Percentiles rank a stretch among this genome's conserved stretches.
phyloP scores from a whole-genome alignment of 176 grass and related monocot species.

The Aegilops sharonensis region DNA sequence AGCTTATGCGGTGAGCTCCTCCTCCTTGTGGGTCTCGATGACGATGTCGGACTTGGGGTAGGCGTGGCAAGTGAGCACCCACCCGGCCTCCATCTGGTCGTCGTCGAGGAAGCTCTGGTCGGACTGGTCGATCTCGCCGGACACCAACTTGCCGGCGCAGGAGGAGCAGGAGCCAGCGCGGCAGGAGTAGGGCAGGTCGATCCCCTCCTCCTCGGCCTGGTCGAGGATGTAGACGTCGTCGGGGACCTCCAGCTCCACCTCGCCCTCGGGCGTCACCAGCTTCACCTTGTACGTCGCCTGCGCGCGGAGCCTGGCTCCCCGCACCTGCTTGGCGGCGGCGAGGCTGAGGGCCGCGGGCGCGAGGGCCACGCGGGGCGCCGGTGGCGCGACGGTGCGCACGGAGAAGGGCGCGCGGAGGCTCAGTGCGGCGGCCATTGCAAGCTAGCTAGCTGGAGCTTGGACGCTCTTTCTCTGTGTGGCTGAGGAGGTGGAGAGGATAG shows the following conservation, averaged over 20 bases:
- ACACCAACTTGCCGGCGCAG: constrained; percentile 67
- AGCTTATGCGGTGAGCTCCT: constrained; percentile 47
- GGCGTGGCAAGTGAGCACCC: constrained; percentile 80
- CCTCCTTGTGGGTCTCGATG: constrained; percentile 95
- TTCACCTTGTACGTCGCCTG: constrained; percentile 71
- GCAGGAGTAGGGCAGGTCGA: constrained; percentile 81
- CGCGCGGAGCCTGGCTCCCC: constrained; percentile 18
- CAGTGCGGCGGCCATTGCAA: constrained; percentile 40
- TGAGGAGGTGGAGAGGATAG: not conserved
- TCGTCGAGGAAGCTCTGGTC: constrained; percentile 79
- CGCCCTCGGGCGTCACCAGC: constrained; percentile 51
- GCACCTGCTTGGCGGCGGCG: constrained; percentile 4
- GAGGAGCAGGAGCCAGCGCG: constrained; percentile 70
- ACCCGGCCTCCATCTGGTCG: constrained; percentile 51
- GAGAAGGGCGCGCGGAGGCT: constrained; percentile 47
- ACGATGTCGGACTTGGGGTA: constrained; percentile 75
- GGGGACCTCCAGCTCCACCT: constrained; percentile 57
- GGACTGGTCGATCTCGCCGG: constrained; percentile 64
- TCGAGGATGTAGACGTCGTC: constrained; percentile 71
- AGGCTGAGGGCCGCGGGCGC: not conserved
- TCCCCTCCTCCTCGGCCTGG: constrained; percentile 55
- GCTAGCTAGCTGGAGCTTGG: not conserved
- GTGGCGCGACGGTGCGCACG: not conserved
- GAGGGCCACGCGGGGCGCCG: not conserved
- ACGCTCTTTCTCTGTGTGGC: not conserved